Percentiles rank a stretch among this genome's conserved stretches.
Evolutionary conservation across 2,329 filamentous ascomycete genomes (phyloP).

Genomic region (Sclerotiophoma versabilis): DNA sequence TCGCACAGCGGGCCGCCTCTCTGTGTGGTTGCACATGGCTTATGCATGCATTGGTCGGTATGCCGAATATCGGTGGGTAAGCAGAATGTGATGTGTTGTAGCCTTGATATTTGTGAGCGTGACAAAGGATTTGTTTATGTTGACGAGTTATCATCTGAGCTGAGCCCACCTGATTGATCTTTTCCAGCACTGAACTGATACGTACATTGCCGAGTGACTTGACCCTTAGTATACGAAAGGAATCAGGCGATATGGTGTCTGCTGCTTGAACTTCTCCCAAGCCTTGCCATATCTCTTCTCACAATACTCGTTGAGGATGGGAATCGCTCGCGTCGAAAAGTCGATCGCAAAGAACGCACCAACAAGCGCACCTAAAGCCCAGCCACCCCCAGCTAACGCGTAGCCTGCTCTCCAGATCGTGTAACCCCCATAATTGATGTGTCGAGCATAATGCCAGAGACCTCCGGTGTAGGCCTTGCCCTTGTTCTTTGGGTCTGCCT

Average conservation of each 20-base stretch:
- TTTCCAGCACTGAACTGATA: background rate
- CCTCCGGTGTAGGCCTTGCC: slow-evolving; percentile 61
- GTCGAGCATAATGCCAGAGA: slow-evolving; percentile 58
- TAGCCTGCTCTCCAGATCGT: slow-evolving; percentile 60
- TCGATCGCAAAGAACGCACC: slow-evolving; percentile 55
- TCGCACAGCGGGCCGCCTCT: slow-evolving; percentile 1
- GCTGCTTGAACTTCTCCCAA: slow-evolving; percentile 52
- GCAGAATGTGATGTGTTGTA: background rate
- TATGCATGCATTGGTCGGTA: slow-evolving; percentile 7
- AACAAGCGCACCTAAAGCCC: slow-evolving; percentile 52
- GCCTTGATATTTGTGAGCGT: background rate
- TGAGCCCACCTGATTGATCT: background rate
- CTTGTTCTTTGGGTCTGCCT: slow-evolving; percentile 59
- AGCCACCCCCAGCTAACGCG: slow-evolving; percentile 58
- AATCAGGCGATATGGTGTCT: slow-evolving; percentile 48
- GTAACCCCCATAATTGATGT: slow-evolving; percentile 64
- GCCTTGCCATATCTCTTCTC: slow-evolving; percentile 49
- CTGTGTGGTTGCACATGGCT: slow-evolving; percentile 3
- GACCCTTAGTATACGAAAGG: slow-evolving; percentile 40
- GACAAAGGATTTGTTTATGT: background rate
- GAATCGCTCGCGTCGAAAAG: slow-evolving; percentile 55
- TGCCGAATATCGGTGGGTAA: slow-evolving; percentile 3
- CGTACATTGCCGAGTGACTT: background rate
- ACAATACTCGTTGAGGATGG: slow-evolving; percentile 60
- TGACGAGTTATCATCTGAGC: background rate